phyloP scores from a whole-genome alignment of 1,139 yeast genomes.

The Kodamaea derodonti region DNA sequence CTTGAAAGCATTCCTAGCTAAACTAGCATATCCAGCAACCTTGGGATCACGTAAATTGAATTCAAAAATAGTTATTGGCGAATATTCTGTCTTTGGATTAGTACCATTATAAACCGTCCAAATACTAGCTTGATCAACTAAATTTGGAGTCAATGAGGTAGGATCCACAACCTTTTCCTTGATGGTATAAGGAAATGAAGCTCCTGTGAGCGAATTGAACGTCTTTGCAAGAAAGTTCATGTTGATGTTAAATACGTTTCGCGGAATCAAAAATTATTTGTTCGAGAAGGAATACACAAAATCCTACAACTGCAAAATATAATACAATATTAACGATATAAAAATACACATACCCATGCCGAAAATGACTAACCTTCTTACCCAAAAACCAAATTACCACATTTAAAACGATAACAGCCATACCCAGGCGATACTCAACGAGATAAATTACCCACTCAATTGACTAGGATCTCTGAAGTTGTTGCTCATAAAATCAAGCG shows the following conservation, averaged over 20 bases:
- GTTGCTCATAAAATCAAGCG: conserved; percentile 13
- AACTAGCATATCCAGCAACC: conserved; percentile 29
- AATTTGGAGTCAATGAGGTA: conserved; percentile 20
- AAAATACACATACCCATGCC: no score
- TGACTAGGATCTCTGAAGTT: conserved; percentile 12
- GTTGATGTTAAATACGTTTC: background rate
- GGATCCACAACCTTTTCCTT: conserved; percentile 38
- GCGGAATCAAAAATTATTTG: background rate
- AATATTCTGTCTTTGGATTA: conserved; percentile 35
- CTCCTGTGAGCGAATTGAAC: conserved; percentile 49
- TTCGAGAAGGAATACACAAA: background rate
- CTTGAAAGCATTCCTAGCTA: conserved; percentile 63
- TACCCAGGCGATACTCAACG: no score
- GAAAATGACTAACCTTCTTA: no score
- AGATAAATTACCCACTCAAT: conserved; percentile 11
- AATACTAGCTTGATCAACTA: conserved; percentile 28
- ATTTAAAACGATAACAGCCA: no score
- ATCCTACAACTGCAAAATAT: no score
- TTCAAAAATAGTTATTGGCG: conserved; percentile 57
- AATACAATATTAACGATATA: conserved; percentile 3
- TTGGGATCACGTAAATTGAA: conserved; percentile 48
- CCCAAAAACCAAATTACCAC: no score
- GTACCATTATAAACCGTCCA: conserved; percentile 51
- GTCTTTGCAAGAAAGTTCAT: conserved; percentile 65
- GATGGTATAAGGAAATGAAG: conserved; percentile 54